Evolutionary conservation across 1,284 basidiomycete species (phyloP), one percentile per base, ranked within the genome.

Genomic region (Coniferiporia sulphurascens): DNA sequence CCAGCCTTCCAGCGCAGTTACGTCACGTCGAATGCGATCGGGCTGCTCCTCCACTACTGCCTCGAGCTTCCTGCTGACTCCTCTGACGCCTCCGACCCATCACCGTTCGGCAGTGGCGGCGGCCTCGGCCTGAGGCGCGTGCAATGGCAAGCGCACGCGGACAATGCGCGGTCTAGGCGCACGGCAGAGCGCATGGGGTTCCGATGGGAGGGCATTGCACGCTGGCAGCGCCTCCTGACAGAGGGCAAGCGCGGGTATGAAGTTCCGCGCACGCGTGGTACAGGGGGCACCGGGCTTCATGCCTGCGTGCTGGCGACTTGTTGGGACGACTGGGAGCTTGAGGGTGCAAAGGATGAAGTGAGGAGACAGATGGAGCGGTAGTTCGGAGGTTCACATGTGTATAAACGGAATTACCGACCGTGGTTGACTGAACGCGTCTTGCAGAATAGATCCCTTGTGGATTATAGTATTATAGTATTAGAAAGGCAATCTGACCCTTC

Each of bases 131-230:
- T 91, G 48, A 78, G 87, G 12, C 78, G 85, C 15, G 81, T 87
- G 9, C 77, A 80, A 48, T 91, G 87, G 85, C 70, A 74, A 56
- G 78, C 84, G 19, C 79, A 84, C 60, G 65, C 71, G 4, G 52
- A 68, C 17, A 91, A 91, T 64, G 61, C 48, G 4, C 62, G 73
- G 0, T 86, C 84, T 17, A 70, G 81, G 6, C 67, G 72, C 2
- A 73, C 81, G 0, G 87, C 85, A 1, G 70, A 80, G 66, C 73
- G 81, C 19, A 72, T 90, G 74, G 85, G 86, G 0, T 86, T 89
- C 70, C 74, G 70, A 58, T 59, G 72, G 22, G 89, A 91, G 67
- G 83, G 77, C 0, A 63, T 80, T 1, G 52, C 78, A 44, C 71
- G 81, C 46, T 91, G 85, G 85, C 72, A 81, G 49, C 70, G 74